Evolutionary conservation across 2,329 filamentous ascomycete species (phyloP).

Genomic region (Ophioceras dolichostomum): DNA sequence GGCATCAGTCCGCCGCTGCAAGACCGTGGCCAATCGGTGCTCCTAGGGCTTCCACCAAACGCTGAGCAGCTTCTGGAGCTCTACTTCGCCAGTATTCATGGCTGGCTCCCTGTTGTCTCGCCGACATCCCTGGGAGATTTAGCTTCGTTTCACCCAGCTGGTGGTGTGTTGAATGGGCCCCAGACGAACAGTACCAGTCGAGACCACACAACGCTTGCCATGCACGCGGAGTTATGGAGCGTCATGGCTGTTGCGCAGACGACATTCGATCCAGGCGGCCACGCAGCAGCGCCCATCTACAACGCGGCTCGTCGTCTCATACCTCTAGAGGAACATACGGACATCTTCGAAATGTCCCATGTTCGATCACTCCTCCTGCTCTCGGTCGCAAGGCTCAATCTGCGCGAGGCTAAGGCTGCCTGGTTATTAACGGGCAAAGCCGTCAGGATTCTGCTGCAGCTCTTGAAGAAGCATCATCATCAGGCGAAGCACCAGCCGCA

Average conservation of each 20-base stretch:
- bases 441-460: conserved; percentile 35
- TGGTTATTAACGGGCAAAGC: conserved; percentile 55
- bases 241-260: conserved; percentile 9
- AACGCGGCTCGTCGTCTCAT: conserved; percentile 34
- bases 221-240: conserved; percentile 4
- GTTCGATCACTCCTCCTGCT: conserved; percentile 46
- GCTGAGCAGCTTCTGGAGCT: too few relatives aligned
- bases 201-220: too few relatives aligned
- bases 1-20: too few relatives aligned
- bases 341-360: conserved; percentile 32
- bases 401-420: conserved; percentile 41
- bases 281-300: conserved; percentile 32
- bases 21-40: too few relatives aligned
- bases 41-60: too few relatives aligned
- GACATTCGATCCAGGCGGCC: not conserved
- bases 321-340: conserved; percentile 29
- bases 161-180: too few relatives aligned
- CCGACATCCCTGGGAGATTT: too few relatives aligned
- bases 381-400: conserved; percentile 49
- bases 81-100: too few relatives aligned
- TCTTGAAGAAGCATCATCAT: not conserved
- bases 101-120: too few relatives aligned
- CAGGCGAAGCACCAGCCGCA: conserved; percentile 26
- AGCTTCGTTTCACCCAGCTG: too few relatives aligned
- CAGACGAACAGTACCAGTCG: too few relatives aligned